These are phyloP conservation scores for Metarhizium rileyi DNA, from an alignment of 2,329 filamentous ascomycete species.

Conservation along the genomic window DNA sequence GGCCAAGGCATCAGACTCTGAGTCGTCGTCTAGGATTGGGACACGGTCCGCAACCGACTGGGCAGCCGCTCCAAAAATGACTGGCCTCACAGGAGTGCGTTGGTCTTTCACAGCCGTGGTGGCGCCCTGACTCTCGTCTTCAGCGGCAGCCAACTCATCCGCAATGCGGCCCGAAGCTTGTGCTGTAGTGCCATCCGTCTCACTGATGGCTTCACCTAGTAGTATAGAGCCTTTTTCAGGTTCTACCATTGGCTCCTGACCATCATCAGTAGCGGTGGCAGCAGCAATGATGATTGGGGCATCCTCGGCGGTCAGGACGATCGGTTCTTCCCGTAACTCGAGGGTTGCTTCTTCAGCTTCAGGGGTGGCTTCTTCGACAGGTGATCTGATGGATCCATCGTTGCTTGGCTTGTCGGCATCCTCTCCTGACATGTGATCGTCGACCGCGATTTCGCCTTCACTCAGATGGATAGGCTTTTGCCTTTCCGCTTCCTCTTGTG, in stretches of 20 bases:
- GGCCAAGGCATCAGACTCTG: slow-evolving; percentile 25
- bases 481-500: slow-evolving; percentile 7
- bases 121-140: slow-evolving; percentile 9
- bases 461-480: slow-evolving; percentile 12
- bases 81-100: slow-evolving; percentile 21
- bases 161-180: background rate
- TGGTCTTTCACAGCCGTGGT: slow-evolving; percentile 11
- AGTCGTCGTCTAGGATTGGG: slow-evolving; percentile 36
- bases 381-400: background rate
- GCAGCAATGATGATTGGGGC: background rate
- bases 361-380: slow-evolving; percentile 3
- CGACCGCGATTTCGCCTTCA: background rate
- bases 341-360: background rate
- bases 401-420: background rate
- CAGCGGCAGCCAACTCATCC: background rate
- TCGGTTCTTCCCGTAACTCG: background rate
- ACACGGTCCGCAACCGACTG: slow-evolving; percentile 37
- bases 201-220: background rate
- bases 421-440: background rate
- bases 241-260: background rate
- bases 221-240: background rate
- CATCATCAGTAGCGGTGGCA: background rate
- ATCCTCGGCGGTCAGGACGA: background rate
- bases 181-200: background rate
- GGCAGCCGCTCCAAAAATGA: slow-evolving; percentile 40